Conservation (phyloP, 2,329 filamentous ascomycete species). For the Ascochyta rabiei region DNA sequence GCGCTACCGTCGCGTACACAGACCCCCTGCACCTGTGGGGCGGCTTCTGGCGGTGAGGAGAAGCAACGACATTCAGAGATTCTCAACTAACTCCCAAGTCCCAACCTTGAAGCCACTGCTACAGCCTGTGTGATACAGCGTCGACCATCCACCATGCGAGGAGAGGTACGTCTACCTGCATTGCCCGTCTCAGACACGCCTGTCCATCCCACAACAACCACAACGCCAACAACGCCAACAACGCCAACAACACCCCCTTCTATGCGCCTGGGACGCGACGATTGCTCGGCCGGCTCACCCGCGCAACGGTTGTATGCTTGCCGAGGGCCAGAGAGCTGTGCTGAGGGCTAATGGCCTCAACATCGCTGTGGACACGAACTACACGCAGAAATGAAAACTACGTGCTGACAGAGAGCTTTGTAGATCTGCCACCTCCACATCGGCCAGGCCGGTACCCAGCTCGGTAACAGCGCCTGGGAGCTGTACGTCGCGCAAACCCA, state of each 20-base stretch:
- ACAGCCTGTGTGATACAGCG: slow-evolving; percentile 46
- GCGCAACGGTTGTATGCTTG: slow-evolving; percentile 1
- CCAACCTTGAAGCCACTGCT: slow-evolving; percentile 26
- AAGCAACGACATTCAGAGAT: slow-evolving; percentile 17
- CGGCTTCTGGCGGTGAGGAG: slow-evolving; percentile 17
- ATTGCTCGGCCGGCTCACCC: slow-evolving; percentile 9
- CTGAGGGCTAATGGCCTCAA: neutral
- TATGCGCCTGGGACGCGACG: slow-evolving; percentile 17
- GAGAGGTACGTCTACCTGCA: slow-evolving; percentile 44
- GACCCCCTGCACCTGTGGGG: slow-evolving; percentile 10
- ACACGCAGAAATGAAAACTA: neutral
- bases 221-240: neutral
- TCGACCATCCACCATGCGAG: slow-evolving; percentile 46
- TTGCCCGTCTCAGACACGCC: slow-evolving; percentile 34
- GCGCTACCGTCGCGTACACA: slow-evolving; percentile 16
- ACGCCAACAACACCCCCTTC: neutral
- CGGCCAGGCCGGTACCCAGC: slow-evolving; percentile 75
- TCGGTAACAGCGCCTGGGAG: slow-evolving; percentile 77
- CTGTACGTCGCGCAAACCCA: slow-evolving; percentile 61
- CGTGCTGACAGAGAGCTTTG: slow-evolving; percentile 23
- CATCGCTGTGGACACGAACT: neutral
- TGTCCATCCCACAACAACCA: slow-evolving; percentile 1
- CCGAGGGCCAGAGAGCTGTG: slow-evolving; percentile 8
- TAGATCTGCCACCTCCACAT: slow-evolving; percentile 72
- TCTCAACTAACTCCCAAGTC: slow-evolving; percentile 22